A percentile compares a stretch with the other conserved stretches of the same genome.
Conservation (phyloP, 73 alveolate species). For the Paramecium octaurelia region DNA sequence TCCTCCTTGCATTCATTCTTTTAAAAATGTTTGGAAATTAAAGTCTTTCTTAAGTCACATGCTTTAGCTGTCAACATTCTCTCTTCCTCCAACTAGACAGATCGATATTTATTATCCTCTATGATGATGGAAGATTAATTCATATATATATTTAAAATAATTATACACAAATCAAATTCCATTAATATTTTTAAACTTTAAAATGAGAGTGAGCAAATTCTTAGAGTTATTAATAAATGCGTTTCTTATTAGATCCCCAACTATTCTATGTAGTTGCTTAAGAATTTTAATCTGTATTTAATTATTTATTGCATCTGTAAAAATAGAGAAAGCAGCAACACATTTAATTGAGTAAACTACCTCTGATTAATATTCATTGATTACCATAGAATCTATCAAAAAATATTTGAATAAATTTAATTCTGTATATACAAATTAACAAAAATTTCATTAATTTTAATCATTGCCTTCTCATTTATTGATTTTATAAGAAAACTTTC, state of each 20-base stretch:
- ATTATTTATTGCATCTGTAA: too few species aligned
- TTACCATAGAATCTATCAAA: background rate
- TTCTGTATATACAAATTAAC: background rate
- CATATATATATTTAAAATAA: background rate
- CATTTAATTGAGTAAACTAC: too few species aligned
- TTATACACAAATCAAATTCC: background rate
- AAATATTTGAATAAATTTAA: background rate
- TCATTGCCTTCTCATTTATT: background rate
- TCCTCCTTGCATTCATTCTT: background rate
- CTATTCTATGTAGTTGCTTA: background rate
- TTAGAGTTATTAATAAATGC: background rate
- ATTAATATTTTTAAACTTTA: background rate
- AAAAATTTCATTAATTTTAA: background rate
- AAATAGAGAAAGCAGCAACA: background rate
- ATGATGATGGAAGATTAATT: background rate
- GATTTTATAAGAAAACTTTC: background rate
- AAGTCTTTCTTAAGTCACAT: background rate
- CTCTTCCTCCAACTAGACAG: background rate
- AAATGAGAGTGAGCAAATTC: background rate
- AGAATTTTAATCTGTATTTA: background rate
- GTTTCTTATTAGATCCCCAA: background rate
- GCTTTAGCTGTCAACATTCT: constrained; percentile 11
- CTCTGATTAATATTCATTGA: background rate
- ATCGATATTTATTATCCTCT: background rate
- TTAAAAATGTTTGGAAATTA: background rate